A percentile compares a stretch with the other conserved stretches of the same genome.
These are phyloP conservation scores for Venturia asperata DNA, from an alignment of 2,329 filamentous ascomycete species.

Conservation along the genomic window DNA sequence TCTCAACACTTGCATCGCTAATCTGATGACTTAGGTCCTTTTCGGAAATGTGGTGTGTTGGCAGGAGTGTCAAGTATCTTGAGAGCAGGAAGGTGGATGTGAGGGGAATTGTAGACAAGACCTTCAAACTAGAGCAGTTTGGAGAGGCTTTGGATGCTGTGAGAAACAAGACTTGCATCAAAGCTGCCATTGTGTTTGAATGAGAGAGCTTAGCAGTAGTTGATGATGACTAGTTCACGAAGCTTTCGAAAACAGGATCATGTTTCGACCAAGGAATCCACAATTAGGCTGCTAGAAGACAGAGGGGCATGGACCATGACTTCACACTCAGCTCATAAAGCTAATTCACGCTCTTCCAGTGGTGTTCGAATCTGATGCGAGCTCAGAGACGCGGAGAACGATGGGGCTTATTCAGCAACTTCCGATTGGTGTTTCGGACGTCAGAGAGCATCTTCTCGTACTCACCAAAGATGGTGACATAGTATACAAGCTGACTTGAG, in stretches of 20 bases:
- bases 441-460: no score
- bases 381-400: no score
- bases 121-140: slow-evolving; percentile 66
- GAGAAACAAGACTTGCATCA: slow-evolving; percentile 65
- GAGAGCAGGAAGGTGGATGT: slow-evolving; percentile 56
- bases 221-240: not conserved
- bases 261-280: not conserved
- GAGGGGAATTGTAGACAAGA: slow-evolving; percentile 65
- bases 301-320: no score
- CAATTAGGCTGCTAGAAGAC: no score
- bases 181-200: slow-evolving; percentile 66
- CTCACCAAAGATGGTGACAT: no score
- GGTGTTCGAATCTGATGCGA: no score
- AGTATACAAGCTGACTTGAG: no score
- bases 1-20: not conserved
- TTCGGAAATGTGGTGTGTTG: slow-evolving; percentile 53
- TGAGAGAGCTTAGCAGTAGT: not conserved
- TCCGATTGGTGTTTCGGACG: no score
- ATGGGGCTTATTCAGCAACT: no score
- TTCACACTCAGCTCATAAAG: not conserved
- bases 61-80: slow-evolving; percentile 33
- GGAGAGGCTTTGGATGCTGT: slow-evolving; percentile 63
- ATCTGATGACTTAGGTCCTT: slow-evolving; percentile 42
- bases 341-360: not conserved
- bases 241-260: not conserved